Evolutionary conservation across 2,329 filamentous ascomycete genomes (phyloP).

Genomic region (Fusarium penzigii): DNA sequence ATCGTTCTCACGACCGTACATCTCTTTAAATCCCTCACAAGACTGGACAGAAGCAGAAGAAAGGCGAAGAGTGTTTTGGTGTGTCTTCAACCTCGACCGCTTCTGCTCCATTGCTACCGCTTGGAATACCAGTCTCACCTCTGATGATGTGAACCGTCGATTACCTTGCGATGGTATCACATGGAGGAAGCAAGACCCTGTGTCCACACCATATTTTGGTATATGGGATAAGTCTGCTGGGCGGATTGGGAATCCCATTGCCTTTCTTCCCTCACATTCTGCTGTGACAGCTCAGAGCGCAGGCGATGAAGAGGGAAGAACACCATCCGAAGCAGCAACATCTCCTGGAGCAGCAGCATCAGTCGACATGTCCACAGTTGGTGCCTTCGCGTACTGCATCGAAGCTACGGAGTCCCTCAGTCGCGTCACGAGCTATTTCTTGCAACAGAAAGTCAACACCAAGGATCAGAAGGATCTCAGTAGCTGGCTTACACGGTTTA

Average conservation of each 20-base stretch:
- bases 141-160: conserved; percentile 36
- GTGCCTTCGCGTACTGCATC: conserved; percentile 45
- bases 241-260: conserved; percentile 34
- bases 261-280: conserved; percentile 30
- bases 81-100: conserved; percentile 37
- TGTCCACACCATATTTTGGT: conserved; percentile 41
- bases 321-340: conserved; percentile 11
- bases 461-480: conserved; percentile 37
- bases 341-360: conserved; percentile 8
- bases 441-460: conserved; percentile 42
- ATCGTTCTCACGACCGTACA: conserved; percentile 28
- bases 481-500: conserved; percentile 45
- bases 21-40: conserved; percentile 29
- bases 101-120: conserved; percentile 35
- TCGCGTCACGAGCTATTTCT: conserved; percentile 42
- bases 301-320: conserved; percentile 6
- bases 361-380: conserved; percentile 39
- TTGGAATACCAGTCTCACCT: conserved; percentile 40
- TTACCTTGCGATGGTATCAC: conserved; percentile 40
- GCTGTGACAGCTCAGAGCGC: not conserved
- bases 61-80: conserved; percentile 39
- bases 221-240: conserved; percentile 41
- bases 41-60: conserved; percentile 33
- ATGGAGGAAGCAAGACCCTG: conserved; percentile 39
- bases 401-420: conserved; percentile 46